Evolutionary conservation across 1,284 basidiomycete genomes (phyloP).

Genomic region (Marasmius tenuissimus): DNA sequence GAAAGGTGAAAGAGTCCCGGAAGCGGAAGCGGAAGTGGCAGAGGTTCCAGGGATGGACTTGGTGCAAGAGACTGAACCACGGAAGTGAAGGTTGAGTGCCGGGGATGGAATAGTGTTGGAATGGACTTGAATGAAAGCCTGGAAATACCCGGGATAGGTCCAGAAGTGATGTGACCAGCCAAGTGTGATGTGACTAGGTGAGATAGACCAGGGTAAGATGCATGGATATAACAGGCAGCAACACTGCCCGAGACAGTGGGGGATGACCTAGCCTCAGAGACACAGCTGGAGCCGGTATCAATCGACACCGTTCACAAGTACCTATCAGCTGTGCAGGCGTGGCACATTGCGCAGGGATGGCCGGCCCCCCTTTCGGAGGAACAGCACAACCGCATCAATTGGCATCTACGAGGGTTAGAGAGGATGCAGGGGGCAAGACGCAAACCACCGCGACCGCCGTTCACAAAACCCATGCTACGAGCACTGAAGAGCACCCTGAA

Average conservation of each 20-base stretch:
- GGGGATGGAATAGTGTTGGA: no score
- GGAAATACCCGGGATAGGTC: no score
- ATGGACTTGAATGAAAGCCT: no score
- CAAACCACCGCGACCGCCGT: conserved; percentile 3
- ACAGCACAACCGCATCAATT: conserved; percentile 17
- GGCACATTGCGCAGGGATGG: conserved; percentile 32
- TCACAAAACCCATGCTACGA: conserved; percentile 3
- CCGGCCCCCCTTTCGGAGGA: conserved; percentile 17
- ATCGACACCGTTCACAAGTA: conserved; percentile 21
- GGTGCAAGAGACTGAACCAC: no score
- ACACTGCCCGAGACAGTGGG: conserved; percentile 13
- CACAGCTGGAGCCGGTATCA: conserved; percentile 23
- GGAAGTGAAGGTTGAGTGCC: no score
- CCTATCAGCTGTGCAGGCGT: conserved; percentile 24
- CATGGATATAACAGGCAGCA: no score
- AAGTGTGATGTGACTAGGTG: no score
- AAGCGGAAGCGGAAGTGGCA: no score
- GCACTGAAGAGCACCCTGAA: conserved; percentile 1
- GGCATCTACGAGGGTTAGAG: conserved; percentile 8
- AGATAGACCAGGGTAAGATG: no score
- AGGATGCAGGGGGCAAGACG: not conserved
- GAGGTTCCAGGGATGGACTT: no score
- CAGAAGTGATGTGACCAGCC: no score
- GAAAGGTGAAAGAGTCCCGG: no score
- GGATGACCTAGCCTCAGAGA: conserved; percentile 1